These are phyloP conservation scores for Chaetomium fimeti DNA, from an alignment of 495 filamentous ascomycete species.

Conservation along the genomic window DNA sequence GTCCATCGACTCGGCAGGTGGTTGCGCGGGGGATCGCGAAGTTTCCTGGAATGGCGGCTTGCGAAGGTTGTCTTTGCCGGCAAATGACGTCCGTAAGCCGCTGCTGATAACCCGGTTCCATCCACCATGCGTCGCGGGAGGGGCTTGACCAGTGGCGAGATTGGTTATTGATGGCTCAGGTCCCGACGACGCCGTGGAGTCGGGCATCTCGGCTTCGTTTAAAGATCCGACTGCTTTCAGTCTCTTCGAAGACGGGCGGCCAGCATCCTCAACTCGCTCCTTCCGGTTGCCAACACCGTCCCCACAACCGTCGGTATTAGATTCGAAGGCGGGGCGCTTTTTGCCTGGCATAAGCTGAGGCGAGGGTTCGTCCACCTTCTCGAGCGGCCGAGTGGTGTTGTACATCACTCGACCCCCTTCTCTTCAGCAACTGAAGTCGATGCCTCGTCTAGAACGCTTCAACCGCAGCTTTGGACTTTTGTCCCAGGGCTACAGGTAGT, in stretches of 20 bases:
- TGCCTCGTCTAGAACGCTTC: not conserved
- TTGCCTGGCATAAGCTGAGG: not conserved
- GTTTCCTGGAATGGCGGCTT: slow-evolving; percentile 11
- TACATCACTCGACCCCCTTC: not conserved
- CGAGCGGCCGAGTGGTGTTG: not conserved
- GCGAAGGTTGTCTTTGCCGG: slow-evolving; percentile 12
- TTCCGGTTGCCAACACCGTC: not conserved
- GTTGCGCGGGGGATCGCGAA: slow-evolving; percentile 3
- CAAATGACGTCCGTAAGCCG: slow-evolving; percentile 36
- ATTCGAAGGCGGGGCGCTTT: slow-evolving; percentile 12
- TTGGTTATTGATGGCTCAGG: slow-evolving; percentile 14
- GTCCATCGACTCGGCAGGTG: not conserved
- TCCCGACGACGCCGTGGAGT: slow-evolving; percentile 24
- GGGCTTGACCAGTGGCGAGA: not conserved
- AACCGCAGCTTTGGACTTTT: not conserved
- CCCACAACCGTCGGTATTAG: not conserved
- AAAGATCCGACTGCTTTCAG: not conserved
- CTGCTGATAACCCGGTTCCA: slow-evolving; percentile 43
- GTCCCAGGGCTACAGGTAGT: not conserved
- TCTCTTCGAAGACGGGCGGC: not conserved
- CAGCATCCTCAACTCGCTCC: not conserved
- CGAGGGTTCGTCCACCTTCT: not conserved
- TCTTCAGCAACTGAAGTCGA: no score
- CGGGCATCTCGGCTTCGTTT: slow-evolving; percentile 40
- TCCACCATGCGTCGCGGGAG: slow-evolving; percentile 23